Conservation (phyloP, 345 rosid species). For the Raphanus sativus region DNA sequence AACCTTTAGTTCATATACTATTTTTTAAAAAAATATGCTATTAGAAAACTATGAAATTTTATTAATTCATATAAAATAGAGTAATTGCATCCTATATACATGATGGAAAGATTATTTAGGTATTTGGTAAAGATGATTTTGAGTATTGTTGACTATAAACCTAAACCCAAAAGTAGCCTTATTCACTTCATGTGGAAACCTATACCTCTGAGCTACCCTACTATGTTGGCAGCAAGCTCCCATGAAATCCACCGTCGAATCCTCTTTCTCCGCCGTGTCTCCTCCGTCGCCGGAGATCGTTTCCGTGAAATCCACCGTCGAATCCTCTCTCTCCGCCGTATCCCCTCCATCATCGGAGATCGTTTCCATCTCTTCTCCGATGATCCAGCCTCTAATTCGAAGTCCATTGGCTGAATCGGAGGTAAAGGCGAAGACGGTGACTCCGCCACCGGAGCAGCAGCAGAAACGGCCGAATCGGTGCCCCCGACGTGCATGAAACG, state of each 20-base stretch:
- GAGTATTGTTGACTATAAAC: too few relatives aligned
- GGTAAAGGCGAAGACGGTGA: conserved; percentile 3
- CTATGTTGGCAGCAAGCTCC: too few relatives aligned
- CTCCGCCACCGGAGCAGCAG: not conserved
- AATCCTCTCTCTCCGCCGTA: conserved; percentile 39
- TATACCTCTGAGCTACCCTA: too few relatives aligned
- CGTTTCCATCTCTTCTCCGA: conserved; percentile 40
- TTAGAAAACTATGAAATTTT: too few relatives aligned
- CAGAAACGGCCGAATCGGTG: conserved; percentile 24
- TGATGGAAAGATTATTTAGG: too few relatives aligned
- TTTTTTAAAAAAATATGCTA: too few relatives aligned
- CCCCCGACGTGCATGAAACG: conserved; percentile 49
- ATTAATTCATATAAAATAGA: too few relatives aligned
- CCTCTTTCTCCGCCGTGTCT: conserved; percentile 39
- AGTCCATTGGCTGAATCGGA: conserved; percentile 24
- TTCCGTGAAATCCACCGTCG: conserved; percentile 38
- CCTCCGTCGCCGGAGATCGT: not conserved
- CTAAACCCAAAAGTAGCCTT: too few relatives aligned
- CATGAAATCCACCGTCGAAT: conserved; percentile 23
- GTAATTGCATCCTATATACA: too few relatives aligned
- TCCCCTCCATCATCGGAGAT: conserved; percentile 25
- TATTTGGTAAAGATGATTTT: too few relatives aligned
- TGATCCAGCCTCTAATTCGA: conserved; percentile 22
- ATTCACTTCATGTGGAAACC: too few relatives aligned
- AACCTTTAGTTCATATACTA: too few relatives aligned